Conservation (phyloP, 352 stramenopile species). For the Discostella stelligera region DNA sequence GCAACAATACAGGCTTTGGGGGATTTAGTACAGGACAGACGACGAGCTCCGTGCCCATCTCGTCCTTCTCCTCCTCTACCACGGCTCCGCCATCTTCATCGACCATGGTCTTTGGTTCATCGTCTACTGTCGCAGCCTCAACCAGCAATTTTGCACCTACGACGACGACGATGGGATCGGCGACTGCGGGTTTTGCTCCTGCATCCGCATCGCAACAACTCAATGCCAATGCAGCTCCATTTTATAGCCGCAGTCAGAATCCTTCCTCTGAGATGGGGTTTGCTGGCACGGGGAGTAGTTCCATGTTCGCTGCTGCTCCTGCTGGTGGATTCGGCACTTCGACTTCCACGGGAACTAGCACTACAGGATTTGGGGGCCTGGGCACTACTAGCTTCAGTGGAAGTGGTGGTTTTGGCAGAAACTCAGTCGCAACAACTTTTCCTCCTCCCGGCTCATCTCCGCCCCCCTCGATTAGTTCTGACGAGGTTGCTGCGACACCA, state of each 20-base stretch:
- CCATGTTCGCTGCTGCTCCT: not conserved
- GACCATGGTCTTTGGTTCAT: slow-evolving; percentile 34
- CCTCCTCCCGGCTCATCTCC: not conserved
- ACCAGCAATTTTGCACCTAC: not conserved
- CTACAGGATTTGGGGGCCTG: not conserved
- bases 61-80: not conserved
- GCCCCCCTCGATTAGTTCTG: not conserved
- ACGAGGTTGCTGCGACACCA: not conserved
- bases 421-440: not conserved
- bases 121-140: slow-evolving; percentile 17
- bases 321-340: slow-evolving; percentile 13
- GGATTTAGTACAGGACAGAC: not conserved
- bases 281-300: not conserved
- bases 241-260: not conserved
- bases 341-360: not conserved
- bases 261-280: not conserved
- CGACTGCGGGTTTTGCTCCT: slow-evolving; percentile 12
- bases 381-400: not conserved
- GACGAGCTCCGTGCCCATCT: not conserved
- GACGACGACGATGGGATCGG: not conserved
- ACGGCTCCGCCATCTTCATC: slow-evolving; percentile 11
- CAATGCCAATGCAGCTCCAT: not conserved
- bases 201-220: not conserved
- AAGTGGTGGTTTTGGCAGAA: not conserved
- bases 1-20: not conserved